These are phyloP conservation scores for Trifolium dubium DNA, from an alignment of 306 rosid species.

Conservation along the genomic window DNA sequence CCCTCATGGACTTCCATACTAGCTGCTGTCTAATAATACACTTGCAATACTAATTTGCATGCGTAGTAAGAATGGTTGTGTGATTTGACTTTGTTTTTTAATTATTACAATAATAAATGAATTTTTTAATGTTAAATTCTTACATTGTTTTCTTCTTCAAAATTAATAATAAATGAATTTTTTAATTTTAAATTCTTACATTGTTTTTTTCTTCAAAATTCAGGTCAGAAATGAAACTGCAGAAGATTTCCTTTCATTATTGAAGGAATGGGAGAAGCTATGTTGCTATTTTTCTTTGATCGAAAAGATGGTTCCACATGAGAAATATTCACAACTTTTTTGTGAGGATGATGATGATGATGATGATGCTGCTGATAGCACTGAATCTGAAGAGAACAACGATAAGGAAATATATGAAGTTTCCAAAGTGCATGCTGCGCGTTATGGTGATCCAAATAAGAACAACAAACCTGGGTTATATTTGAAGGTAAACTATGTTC, in stretches of 20 bases:
- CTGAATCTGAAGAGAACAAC: background rate
- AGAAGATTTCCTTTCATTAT: constrained; percentile 60
- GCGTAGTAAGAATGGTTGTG: too few relatives aligned
- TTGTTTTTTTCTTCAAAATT: too few relatives aligned
- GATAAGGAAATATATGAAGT: constrained; percentile 67
- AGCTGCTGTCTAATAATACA: too few relatives aligned
- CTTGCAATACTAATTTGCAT: too few relatives aligned
- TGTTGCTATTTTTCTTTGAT: constrained; percentile 57
- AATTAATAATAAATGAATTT: too few relatives aligned
- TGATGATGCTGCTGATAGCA: constrained; percentile 42
- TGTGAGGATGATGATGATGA: constrained; percentile 47
- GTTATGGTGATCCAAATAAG: constrained; percentile 65
- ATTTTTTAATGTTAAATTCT: too few relatives aligned
- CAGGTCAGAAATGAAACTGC: constrained; percentile 89
- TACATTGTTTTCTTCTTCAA: too few relatives aligned
- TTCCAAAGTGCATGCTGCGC: constrained; percentile 48
- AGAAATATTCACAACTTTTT: constrained; percentile 47
- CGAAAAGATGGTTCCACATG: constrained; percentile 45
- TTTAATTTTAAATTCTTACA: too few relatives aligned
- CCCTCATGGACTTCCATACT: too few relatives aligned
- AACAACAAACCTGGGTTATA: constrained; percentile 48
- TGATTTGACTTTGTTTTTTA: too few relatives aligned
- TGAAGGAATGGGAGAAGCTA: constrained; percentile 70
- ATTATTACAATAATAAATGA: too few relatives aligned
- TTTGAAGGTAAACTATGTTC: constrained; percentile 57